Conservation (phyloP, 23 red algal species). For the Pyropia haitanensis region DNA sequence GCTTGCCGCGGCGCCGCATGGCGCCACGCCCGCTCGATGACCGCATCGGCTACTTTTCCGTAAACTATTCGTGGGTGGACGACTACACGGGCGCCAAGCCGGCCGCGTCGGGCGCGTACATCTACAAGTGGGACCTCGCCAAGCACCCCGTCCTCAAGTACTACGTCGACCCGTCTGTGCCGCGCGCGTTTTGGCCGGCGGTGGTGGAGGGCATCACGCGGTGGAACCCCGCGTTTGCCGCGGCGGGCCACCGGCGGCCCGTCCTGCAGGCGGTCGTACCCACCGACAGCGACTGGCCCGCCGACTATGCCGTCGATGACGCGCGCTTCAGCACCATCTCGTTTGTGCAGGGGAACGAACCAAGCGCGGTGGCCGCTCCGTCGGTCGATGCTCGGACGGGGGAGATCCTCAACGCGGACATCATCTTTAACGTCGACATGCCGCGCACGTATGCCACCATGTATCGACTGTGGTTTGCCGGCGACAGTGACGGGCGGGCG, state of each 20-base stretch:
- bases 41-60: slow-evolving; percentile 23
- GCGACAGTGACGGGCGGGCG: no score
- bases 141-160: neutral
- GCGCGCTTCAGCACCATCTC: slow-evolving; percentile 9
- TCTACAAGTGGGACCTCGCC: slow-evolving; percentile 1
- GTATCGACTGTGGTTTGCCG: neutral
- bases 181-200: neutral
- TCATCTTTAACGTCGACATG: neutral
- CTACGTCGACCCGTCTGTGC: slow-evolving; percentile 1
- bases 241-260: neutral
- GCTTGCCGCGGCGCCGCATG: neutral
- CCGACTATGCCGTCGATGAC: slow-evolving; percentile 14
- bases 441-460: neutral
- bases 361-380: neutral
- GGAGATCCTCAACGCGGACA: slow-evolving; percentile 15
- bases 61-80: neutral
- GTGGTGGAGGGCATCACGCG: neutral
- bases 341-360: neutral
- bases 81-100: neutral
- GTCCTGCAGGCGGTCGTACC: no score
- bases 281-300: slow-evolving; percentile 5
- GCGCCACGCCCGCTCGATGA: neutral
- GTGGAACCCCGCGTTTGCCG: slow-evolving; percentile 1
- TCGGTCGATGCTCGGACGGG: slow-evolving; percentile 18
- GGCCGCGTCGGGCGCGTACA: neutral